Evolutionary conservation across 306 rosid species (phyloP).

Genomic region (Prinsepia uniflora): DNA sequence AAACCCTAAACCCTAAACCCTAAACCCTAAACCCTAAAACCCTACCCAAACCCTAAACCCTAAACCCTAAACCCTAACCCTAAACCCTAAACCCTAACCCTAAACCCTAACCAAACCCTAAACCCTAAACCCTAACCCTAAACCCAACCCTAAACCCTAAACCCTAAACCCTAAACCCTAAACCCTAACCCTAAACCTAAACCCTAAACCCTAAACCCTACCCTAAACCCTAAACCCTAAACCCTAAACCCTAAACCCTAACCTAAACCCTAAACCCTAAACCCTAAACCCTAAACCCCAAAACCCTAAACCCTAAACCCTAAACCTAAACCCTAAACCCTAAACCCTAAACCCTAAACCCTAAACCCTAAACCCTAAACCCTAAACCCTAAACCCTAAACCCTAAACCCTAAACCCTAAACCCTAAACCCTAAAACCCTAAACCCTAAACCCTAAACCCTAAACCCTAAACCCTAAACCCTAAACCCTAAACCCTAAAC

Average conservation of each 20-base stretch:
- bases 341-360: too few relatives aligned
- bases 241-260: neutral
- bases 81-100: too few relatives aligned
- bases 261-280: neutral
- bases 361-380: neutral
- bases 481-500: conserved; percentile 2
- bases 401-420: neutral
- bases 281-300: neutral
- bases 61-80: too few relatives aligned
- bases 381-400: neutral
- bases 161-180: neutral
- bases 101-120: too few relatives aligned
- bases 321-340: neutral
- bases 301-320: neutral
- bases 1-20: too few relatives aligned
- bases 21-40: too few relatives aligned
- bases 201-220: neutral
- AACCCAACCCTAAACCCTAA: neutral
- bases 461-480: neutral
- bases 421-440: neutral
- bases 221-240: conserved; percentile 1
- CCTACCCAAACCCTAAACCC: too few relatives aligned
- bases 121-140: too few relatives aligned
- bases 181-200: neutral
- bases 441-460: neutral